Evolutionary conservation across 148 eudicot genomes (phyloP).

Genomic region (Vaccinium vitisidaea): DNA sequence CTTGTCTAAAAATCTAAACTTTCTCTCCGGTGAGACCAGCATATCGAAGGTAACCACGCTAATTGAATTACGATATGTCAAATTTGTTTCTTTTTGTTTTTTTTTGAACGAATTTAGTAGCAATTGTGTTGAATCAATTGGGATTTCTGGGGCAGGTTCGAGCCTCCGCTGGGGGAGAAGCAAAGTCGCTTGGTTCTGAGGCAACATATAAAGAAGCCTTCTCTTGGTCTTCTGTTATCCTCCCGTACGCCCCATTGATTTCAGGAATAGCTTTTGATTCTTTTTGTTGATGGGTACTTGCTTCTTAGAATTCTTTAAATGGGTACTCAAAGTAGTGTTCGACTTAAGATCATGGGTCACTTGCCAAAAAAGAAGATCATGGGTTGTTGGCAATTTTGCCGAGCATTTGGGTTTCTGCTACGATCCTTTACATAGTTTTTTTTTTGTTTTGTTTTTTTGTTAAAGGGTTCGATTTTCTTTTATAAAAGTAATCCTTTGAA

Average conservation of each 20-base stretch:
- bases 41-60: slow-evolving; percentile 23
- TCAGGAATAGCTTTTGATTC: neutral
- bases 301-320: neutral
- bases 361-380: neutral
- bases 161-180: slow-evolving; percentile 43
- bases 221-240: slow-evolving; percentile 78
- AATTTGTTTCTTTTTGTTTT: neutral
- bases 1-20: slow-evolving; percentile 16
- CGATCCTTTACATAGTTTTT: neutral
- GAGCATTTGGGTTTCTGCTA: neutral
- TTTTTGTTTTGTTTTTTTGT: neutral
- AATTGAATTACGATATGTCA: neutral
- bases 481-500: neutral
- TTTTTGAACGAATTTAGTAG: neutral
- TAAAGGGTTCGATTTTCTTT: neutral
- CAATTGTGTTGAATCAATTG: neutral
- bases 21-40: neutral
- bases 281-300: neutral
- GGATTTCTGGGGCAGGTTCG: slow-evolving; percentile 21
- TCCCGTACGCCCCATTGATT: slow-evolving; percentile 55
- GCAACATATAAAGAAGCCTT: slow-evolving; percentile 47
- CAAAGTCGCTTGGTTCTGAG: slow-evolving; percentile 31
- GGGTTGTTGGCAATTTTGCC: neutral
- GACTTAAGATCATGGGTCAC: neutral
- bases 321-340: neutral